These are phyloP conservation scores for Quercus tomentella DNA, from an alignment of 331 rosid genomes.

Conservation along the genomic window DNA sequence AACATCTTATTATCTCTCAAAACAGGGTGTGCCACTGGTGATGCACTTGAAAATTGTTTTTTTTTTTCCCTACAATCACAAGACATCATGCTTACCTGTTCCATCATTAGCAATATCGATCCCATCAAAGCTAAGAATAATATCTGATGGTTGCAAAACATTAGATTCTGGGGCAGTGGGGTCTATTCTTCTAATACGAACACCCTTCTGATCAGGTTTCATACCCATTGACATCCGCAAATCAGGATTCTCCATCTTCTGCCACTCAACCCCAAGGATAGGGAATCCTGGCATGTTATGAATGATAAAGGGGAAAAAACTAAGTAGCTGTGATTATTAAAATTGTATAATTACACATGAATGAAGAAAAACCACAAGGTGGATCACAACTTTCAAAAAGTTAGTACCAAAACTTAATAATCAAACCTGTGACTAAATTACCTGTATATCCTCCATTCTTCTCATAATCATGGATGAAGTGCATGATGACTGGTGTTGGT, in stretches of 20 bases:
- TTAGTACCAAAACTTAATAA: neutral
- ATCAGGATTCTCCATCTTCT: slow-evolving; percentile 93
- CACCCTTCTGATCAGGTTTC: slow-evolving; percentile 76
- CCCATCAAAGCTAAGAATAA: slow-evolving; percentile 77
- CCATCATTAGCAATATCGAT: slow-evolving; percentile 80
- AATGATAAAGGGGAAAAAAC: neutral
- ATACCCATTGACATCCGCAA: slow-evolving; percentile 63
- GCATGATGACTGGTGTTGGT: slow-evolving; percentile 78
- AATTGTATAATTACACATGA: neutral
- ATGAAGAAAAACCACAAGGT: neutral
- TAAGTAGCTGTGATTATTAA: neutral
- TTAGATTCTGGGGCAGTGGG: slow-evolving; percentile 68
- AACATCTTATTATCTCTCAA: neutral
- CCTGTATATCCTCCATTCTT: slow-evolving; percentile 76
- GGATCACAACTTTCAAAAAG: neutral
- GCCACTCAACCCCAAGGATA: slow-evolving; percentile 82
- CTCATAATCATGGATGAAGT: slow-evolving; percentile 79
- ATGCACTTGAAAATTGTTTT: neutral
- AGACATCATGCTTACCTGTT: slow-evolving; percentile 43
- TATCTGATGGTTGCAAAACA: slow-evolving; percentile 72
- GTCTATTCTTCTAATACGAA: slow-evolving; percentile 75
- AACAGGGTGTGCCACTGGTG: neutral
- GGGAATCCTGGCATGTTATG: slow-evolving; percentile 57
- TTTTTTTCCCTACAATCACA: neutral
- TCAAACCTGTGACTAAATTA: slow-evolving; percentile 6